Evolutionary conservation across 2,329 filamentous ascomycete species (phyloP), one percentile per base, ranked within the genome.

Genomic region (Alternaria solani): DNA sequence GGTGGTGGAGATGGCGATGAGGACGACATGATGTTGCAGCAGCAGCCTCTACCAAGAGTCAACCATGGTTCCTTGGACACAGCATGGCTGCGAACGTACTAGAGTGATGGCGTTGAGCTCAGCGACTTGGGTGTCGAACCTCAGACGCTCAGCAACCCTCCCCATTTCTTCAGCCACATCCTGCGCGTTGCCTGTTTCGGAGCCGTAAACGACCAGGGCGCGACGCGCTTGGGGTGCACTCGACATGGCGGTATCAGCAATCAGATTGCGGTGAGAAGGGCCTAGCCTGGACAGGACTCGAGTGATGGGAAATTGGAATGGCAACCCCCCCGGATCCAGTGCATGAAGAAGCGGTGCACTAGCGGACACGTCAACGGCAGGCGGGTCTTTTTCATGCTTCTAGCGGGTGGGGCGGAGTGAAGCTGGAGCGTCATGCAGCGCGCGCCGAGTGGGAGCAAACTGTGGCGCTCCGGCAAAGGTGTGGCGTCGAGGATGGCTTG

Each of bases 111-210:
- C 84, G 73, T 97, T 88, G 79, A 98, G 87, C 77, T 94, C 92
- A 57, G 88, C 86, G 25, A 97, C 88, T 52, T 86, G 85, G 23
- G 90, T 91, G 63, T 85, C 79, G 78, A 98, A 97, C 71, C 89
- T 92, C 59, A 97, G 81, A 32, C 94, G 86, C 79, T 94, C 89
- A 36, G 88, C 86, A 65, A 92, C 79, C 41, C 89, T 85, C 39
- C 90, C 92, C 63, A 98, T 82, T 76, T 97, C 93, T 72, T 93
- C 89, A 20, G 95, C 94, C 64, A 94, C 87, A 79, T 98, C 94
- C 79, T 97, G 92, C 55, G 93, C 90, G 74, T 95, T 97, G 57
- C 95, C 95, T 23, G 94, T 98, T 82, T 99, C 95, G 39, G 94
- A 96, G 56, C 93, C 95, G 80, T 97, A 99, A 34, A 96, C 85